These are phyloP conservation scores for Moringa oleifera DNA, from an alignment of 345 rosid genomes.

Conservation along the genomic window DNA sequence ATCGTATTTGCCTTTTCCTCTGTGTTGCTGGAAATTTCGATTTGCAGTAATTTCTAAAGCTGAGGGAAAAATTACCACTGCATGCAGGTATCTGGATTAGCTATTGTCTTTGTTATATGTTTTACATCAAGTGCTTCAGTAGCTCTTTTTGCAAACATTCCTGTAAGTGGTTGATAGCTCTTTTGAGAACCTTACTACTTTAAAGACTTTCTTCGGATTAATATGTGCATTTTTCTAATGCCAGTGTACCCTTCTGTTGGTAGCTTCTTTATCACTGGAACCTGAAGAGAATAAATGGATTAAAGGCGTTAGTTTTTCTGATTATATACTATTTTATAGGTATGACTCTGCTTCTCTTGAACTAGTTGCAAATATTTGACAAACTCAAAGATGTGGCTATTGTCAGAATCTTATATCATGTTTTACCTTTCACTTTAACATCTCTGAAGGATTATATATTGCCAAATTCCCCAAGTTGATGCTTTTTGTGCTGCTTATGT, in stretches of 20 bases:
- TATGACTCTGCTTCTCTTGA: slow-evolving; percentile 8
- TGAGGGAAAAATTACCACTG: background rate
- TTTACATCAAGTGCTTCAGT: slow-evolving; percentile 26
- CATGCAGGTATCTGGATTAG: slow-evolving; percentile 31
- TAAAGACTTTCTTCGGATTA: background rate
- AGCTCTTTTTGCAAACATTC: slow-evolving; percentile 29
- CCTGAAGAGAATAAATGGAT: slow-evolving; percentile 24
- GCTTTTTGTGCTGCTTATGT: no score
- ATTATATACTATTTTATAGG: slow-evolving; percentile 35
- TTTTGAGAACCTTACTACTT: background rate
- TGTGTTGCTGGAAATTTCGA: background rate
- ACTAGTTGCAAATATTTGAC: background rate
- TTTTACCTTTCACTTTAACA: no score
- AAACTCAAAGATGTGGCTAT: no score
- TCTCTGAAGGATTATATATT: no score
- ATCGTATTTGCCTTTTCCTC: background rate
- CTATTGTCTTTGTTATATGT: slow-evolving; percentile 32
- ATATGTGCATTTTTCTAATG: background rate
- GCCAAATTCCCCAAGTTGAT: no score
- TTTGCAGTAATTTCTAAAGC: background rate
- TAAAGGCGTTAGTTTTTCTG: slow-evolving; percentile 31
- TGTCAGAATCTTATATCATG: no score
- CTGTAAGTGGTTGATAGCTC: slow-evolving; percentile 16
- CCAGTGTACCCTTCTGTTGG: slow-evolving; percentile 9
- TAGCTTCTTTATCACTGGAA: slow-evolving; percentile 38